Percentiles rank a stretch among this genome's conserved stretches.
These are phyloP conservation scores for Nicotiana attenuata DNA, from an alignment of 257 asterid genomes.

Conservation along the genomic window DNA sequence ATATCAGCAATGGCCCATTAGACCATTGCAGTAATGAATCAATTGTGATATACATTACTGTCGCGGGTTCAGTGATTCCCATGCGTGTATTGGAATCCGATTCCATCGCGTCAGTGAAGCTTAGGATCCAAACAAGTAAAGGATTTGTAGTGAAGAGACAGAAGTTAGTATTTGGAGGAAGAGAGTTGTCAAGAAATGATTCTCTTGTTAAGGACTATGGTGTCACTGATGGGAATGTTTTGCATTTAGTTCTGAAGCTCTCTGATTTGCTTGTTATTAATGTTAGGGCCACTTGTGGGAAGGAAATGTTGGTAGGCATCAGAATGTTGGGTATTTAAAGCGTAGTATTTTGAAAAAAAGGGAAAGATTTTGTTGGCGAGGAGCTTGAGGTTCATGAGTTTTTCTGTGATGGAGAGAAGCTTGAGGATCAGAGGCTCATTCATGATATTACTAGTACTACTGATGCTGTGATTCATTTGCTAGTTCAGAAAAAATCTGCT, in stretches of 20 bases:
- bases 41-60: slow-evolving; percentile 43
- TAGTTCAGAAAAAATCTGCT: slow-evolving; percentile 42
- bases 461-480: slow-evolving; percentile 58
- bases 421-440: slow-evolving; percentile 49
- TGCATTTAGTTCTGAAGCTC: slow-evolving; percentile 54
- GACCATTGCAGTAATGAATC: slow-evolving; percentile 33
- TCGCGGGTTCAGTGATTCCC: slow-evolving; percentile 49
- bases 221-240: slow-evolving; percentile 44
- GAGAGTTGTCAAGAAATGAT: slow-evolving; percentile 50
- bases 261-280: slow-evolving; percentile 49
- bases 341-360: slow-evolving; percentile 42
- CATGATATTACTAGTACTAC: slow-evolving; percentile 24
- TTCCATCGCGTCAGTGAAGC: slow-evolving; percentile 65
- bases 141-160: slow-evolving; percentile 63
- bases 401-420: slow-evolving; percentile 51
- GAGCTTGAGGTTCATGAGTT: slow-evolving; percentile 39
- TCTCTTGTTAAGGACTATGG: slow-evolving; percentile 61
- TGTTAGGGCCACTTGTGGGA: slow-evolving; percentile 49
- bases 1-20: slow-evolving; percentile 12
- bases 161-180: slow-evolving; percentile 63
- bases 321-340: slow-evolving; percentile 57
- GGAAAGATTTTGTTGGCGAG: slow-evolving; percentile 29
- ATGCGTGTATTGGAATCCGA: slow-evolving; percentile 62
- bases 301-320: slow-evolving; percentile 56
- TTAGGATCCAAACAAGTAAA: slow-evolving; percentile 54